Evolutionary conservation across 768 basidiomycete genomes (phyloP).

Genomic region (Naganishia friedmannii): DNA sequence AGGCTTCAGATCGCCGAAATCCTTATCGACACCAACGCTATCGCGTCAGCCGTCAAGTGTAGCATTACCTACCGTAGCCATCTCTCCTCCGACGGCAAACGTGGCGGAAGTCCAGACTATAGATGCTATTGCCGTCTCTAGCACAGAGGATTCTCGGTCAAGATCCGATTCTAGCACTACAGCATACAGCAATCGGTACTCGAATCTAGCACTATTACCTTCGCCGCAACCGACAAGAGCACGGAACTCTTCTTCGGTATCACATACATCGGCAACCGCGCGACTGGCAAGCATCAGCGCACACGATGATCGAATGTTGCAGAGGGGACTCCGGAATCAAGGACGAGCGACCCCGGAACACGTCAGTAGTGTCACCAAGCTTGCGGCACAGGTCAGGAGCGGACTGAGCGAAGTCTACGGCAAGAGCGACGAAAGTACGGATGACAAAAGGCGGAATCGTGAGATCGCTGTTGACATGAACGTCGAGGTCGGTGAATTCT

Average conservation of each 20-base stretch:
- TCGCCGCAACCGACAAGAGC: conserved; percentile 18
- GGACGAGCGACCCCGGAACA: conserved; percentile 4
- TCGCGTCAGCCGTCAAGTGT: conserved; percentile 22
- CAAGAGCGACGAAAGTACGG: conserved; percentile 19
- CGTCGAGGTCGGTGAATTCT: conserved; percentile 18
- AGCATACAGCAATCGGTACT: background rate
- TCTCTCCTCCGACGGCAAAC: conserved; percentile 24
- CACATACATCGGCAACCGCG: conserved; percentile 24
- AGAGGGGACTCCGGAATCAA: conserved; percentile 14
- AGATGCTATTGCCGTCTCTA: background rate
- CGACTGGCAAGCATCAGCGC: conserved; percentile 27
- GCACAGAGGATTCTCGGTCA: background rate
- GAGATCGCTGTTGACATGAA: conserved; percentile 16
- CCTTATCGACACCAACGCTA: conserved; percentile 10
- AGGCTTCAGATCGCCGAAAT: conserved; percentile 19
- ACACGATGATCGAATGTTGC: conserved; percentile 18
- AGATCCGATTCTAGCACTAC: conserved; percentile 16
- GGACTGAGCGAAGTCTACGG: conserved; percentile 23
- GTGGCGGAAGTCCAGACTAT: conserved; percentile 3
- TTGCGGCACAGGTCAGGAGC: conserved; percentile 21
- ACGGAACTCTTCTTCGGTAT: background rate
- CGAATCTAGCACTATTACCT: conserved; percentile 9
- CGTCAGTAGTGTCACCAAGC: conserved; percentile 18
- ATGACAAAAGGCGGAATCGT: conserved; percentile 7
- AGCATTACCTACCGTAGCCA: conserved; percentile 3